Evolutionary conservation across 2,329 filamentous ascomycete species (phyloP).

Genomic region (Cladosporium sphaerospermum): DNA sequence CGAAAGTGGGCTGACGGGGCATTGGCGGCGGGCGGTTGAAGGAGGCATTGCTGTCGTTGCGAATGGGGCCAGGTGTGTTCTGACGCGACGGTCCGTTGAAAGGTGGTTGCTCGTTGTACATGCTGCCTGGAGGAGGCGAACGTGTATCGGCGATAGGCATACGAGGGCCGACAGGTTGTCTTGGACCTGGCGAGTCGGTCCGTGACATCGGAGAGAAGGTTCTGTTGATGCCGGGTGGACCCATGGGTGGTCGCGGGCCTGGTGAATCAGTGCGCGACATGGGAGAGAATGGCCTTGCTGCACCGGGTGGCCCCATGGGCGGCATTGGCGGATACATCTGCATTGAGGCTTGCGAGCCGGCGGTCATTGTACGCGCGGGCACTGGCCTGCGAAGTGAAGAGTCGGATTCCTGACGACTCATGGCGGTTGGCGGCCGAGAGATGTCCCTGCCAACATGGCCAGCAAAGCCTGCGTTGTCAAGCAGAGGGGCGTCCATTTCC

Average conservation of each 20-base stretch:
- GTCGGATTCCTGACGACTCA: conserved; percentile 21
- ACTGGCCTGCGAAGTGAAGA: conserved; percentile 19
- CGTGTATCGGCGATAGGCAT: not conserved
- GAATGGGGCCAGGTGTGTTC: conserved; percentile 21
- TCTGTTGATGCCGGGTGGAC: conserved; percentile 2
- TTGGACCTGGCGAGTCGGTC: conserved; percentile 10
- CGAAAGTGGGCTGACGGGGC: conserved; percentile 12
- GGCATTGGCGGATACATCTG: conserved; percentile 14
- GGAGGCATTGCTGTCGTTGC: conserved; percentile 19
- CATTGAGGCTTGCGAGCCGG: conserved; percentile 13
- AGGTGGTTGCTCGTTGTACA: not conserved
- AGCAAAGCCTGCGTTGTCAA: conserved; percentile 49
- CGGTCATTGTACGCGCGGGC: conserved; percentile 16
- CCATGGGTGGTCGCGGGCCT: conserved; percentile 1
- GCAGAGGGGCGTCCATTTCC: conserved; percentile 57
- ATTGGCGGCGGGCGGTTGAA: conserved; percentile 13
- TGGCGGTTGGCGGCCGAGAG: conserved; percentile 20
- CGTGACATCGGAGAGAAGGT: conserved; percentile 20
- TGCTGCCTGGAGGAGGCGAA: not conserved
- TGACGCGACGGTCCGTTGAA: conserved; percentile 14
- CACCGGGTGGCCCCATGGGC: conserved; percentile 1
- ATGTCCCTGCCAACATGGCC: conserved; percentile 18
- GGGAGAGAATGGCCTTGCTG: conserved; percentile 15
- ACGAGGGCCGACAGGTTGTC: conserved; percentile 1
- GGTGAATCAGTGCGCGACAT: conserved; percentile 17